Base-by-base conservation (phyloP, 805 yeast genomes). In the Schwanniomyces sp. region DNA sequence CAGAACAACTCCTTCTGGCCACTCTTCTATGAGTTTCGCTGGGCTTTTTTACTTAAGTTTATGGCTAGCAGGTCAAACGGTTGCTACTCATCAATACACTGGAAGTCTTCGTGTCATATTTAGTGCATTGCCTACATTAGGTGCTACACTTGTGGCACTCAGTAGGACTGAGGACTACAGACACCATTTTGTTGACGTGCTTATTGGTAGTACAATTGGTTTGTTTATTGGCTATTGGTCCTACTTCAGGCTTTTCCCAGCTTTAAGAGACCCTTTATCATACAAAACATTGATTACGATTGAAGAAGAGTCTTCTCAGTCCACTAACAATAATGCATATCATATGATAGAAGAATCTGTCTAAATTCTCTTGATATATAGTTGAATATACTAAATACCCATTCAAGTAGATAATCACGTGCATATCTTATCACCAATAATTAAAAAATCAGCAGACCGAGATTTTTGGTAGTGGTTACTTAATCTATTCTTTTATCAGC, bases 81-180 rank as follows among this genome's bases (percentile, higher is more conserved):
- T 62, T 2, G 61, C 61, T 7, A 75, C 76, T 41, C 69, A 75
- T 47, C 72, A 75, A 10, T 57, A 65, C 43, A 70, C 76, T 16
- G 87, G 91, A 1, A 74, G 82, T 1, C 84, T 90, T 88, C 79
- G 91, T 60, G 70, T 79, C 40, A 52, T 79, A 2, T 59, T 84
- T 2, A 69, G 83, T 0, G 59, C 69, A 8, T 46, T 76, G n/a
- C 94, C 94, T 2, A 59, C 78, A 0, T 56, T 89, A 5, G 76
- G 86, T 6, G 97, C 98, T 0, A 59, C 79, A 0, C 75, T 85
- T 52, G 84, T 92, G 55, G 98, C 97, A 0, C 66, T 88, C 40
- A 82, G 94, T 34, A 79, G 99, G 57, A 88, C 96, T 0, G 86
- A 87, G 58, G 99, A 92, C 67, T 91, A 91, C 67, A 78, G 97